Evolutionary conservation across 1,284 basidiomycete genomes (phyloP), one percentile per base, ranked within the genome.

Genomic region (Tranzscheliella williamsii): DNA sequence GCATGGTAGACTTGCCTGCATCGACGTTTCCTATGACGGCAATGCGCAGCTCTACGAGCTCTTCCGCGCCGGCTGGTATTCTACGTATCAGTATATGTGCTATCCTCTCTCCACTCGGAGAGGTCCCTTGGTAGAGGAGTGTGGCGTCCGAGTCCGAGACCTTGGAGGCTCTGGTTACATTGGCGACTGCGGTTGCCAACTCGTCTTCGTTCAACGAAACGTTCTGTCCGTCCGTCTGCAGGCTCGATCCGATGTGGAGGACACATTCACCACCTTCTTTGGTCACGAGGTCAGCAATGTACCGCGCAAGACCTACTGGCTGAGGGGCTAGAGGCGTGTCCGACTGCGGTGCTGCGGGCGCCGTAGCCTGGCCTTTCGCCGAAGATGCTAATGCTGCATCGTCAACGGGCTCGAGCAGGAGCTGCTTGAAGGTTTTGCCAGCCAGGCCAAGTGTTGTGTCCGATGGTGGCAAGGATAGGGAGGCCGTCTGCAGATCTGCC

Each of bases 11-110:
- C 79, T 98, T 97, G 2, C 94, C 94, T 26, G 90, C 82, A 65
- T 84, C 83, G 31, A 84, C 83, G 64, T 97, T 97, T 2, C 94
- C 94, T 8, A 96, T 90, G 2, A 95, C 91, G 0, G 93, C 93
- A 61, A 93, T 90, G 20, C 94, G 85, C 2, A 96, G 90, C 79
- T 98, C 94, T 36, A 75, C 53, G 3, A 80, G 63, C 47, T 80
- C 78, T 38, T 78, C 70, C 1, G 75, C 79, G 5, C 63, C 43
- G 5, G 61, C 58, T 6, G 68, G 68, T 41, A 68, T 68, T 35
- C 61, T 52, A 21, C 68, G 54, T 5, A 70, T 54, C 35, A 68
- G 56, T 5, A 66, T 30, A 38, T 57, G 61, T 1, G 68, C 61
- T 8, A 51, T 48, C 13, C 42, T 51, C 36, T 30, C 39, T 16